Base-by-base conservation (phyloP, 257 asterid genomes). In the Forsythia suspensa region DNA sequence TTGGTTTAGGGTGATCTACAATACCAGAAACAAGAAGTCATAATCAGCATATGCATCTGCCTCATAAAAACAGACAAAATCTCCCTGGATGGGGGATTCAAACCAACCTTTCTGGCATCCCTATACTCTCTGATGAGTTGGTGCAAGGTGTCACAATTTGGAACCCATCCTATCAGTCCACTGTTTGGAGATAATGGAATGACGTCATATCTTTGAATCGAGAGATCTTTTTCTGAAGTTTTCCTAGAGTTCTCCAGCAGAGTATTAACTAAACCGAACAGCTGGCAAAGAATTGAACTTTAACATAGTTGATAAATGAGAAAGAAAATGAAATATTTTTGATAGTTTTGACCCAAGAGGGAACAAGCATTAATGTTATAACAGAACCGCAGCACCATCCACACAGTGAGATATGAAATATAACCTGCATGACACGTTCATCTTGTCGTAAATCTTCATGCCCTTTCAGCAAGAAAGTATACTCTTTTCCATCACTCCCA, bases 381-480 rank as follows among this genome's bases (percentile, higher is more conserved):
- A 72, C 70, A 38, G 66, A 40, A 75, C 67, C 40, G 71, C 21
- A 52, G 61, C 51, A 77, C 21, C 57, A 34, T 5, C n/a, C 16
- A 41, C 29, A 15, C 11, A 29, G 61, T 29, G 24, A 52, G 16
- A 69, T 12, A 48, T 38, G 71, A 66, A 61, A 75, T 51, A 72
- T 72, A 29, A 95, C 99, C 99, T 96, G 99, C 99, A 96, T 96
- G 79, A 96, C 99, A 80, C 99, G 99, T 87, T 96, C 99, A 86
- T 96, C 99, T 86, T 96, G 99, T 77, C 99, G 98, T 72, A 96
- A 88, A 85, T 96, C 99, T 85, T 96, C 99, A 79, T 96, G 98
- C 74, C 98, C 99, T 85, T 96, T 96, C 76, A 96, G 87, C 90
- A 96, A 83, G 83, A 96, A 96, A 81, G 99, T 97, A 84, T 96